These are phyloP conservation scores for Drechslerella dactyloides DNA, from an alignment of 2,329 filamentous ascomycete genomes.

Conservation along the genomic window DNA sequence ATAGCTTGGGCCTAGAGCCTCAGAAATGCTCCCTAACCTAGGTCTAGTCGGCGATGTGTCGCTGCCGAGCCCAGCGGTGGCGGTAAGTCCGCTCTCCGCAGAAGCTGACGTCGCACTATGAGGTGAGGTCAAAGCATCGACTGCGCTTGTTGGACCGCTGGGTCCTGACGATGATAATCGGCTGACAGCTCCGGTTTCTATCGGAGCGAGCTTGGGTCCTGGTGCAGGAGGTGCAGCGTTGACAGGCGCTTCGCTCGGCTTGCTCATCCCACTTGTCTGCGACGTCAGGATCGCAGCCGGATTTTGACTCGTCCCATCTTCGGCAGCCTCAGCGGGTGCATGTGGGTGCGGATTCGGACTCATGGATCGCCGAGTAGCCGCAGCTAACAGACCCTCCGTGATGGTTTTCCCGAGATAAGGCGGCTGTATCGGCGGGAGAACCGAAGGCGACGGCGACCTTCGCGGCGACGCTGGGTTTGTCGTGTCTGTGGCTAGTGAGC, in stretches of 20 bases:
- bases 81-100: constrained; percentile 45
- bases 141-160: constrained; percentile 33
- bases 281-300: constrained; percentile 47
- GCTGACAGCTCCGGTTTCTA: constrained; percentile 35
- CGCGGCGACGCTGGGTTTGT: constrained; percentile 45
- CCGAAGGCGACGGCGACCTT: constrained; percentile 43
- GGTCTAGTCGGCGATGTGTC: constrained; percentile 49
- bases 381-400: constrained; percentile 35
- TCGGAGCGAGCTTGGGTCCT: constrained; percentile 44
- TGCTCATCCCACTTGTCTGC: constrained; percentile 27
- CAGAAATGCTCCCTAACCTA: constrained; percentile 44
- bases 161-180: constrained; percentile 32
- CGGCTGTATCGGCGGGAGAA: constrained; percentile 40
- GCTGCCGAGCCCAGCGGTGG: constrained; percentile 46
- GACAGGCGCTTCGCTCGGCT: constrained; percentile 27
- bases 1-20: constrained; percentile 33
- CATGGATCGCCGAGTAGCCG: constrained; percentile 27
- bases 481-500: constrained; percentile 45
- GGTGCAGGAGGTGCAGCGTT: constrained; percentile 40
- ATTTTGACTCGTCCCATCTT: constrained; percentile 45
- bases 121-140: constrained; percentile 36
- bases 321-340: constrained; percentile 15
- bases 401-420: constrained; percentile 32
- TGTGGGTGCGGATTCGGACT: constrained; percentile 33
- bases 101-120: constrained; percentile 46